Evolutionary conservation across 2,329 filamentous ascomycete species (phyloP).

Genomic region (Fonsecaea pedrosoi): DNA sequence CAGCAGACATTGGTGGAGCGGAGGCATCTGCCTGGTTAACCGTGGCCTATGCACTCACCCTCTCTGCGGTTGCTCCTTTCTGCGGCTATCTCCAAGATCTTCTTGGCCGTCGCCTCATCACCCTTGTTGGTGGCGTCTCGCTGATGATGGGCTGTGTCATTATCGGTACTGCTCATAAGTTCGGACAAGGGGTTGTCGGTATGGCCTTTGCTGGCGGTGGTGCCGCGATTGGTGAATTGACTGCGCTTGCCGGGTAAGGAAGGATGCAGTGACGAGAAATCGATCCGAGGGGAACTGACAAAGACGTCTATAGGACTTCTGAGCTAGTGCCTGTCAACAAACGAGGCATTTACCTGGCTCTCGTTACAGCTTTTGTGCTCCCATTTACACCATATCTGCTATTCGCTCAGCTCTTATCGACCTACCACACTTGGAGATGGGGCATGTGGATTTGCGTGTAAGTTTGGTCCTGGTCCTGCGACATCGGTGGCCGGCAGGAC

Average conservation of each 20-base stretch:
- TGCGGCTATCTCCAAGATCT: conserved; percentile 36
- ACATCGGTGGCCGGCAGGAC: background rate
- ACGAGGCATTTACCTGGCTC: conserved; percentile 29
- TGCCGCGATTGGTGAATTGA: conserved; percentile 33
- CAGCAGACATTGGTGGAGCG: conserved; percentile 29
- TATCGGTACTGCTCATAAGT: conserved; percentile 29
- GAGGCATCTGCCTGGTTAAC: conserved; percentile 32
- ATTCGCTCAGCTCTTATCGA: conserved; percentile 29
- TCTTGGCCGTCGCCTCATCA: conserved; percentile 31
- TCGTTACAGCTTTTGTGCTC: conserved; percentile 30
- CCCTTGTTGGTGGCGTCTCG: conserved; percentile 23
- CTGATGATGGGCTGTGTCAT: conserved; percentile 32
- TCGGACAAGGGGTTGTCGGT: conserved; percentile 29
- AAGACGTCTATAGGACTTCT: conserved; percentile 20
- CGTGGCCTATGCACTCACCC: conserved; percentile 29
- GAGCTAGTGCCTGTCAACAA: conserved; percentile 36
- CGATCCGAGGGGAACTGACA: background rate
- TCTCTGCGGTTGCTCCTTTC: conserved; percentile 32
- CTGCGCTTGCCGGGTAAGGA: conserved; percentile 33
- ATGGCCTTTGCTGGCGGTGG: conserved; percentile 34
- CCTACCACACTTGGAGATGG: conserved; percentile 37
- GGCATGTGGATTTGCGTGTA: conserved; percentile 35
- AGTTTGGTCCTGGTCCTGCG: background rate
- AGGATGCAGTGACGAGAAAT: background rate
- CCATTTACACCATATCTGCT: conserved; percentile 34